These are phyloP conservation scores for Groenewaldozyma salmanticensis DNA, from an alignment of 805 yeast species.

Conservation along the genomic window DNA sequence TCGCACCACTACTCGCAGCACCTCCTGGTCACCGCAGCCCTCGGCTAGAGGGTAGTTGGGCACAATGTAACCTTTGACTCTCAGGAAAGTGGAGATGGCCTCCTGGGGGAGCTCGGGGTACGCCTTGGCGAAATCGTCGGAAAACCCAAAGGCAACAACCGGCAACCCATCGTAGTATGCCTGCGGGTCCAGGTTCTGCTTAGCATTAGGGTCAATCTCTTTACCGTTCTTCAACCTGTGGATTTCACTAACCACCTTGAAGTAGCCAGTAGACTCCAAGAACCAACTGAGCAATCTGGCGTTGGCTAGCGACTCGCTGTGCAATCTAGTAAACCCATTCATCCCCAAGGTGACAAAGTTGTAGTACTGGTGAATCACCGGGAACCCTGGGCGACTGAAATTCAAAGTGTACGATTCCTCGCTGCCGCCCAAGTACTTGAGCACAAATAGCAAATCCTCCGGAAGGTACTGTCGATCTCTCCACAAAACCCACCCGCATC, in stretches of 20 bases:
- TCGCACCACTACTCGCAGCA: conserved; percentile 77
- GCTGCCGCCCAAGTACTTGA: conserved; percentile 78
- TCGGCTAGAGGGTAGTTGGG: conserved; percentile 82
- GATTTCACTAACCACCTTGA: conserved; percentile 65
- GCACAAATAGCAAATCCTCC: conserved; percentile 59
- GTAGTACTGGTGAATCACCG: conserved; percentile 80
- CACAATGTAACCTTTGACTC: conserved; percentile 77
- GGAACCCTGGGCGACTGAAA: conserved; percentile 89
- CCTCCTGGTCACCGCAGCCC: conserved; percentile 48
- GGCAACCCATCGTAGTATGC: conserved; percentile 71
- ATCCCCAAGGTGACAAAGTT: conserved; percentile 63
- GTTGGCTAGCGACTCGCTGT: conserved; percentile 53
- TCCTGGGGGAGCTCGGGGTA: conserved; percentile 82
- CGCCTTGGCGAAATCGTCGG: conserved; percentile 42
- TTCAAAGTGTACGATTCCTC: conserved; percentile 82
- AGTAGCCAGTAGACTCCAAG: conserved; percentile 56
- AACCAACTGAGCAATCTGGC: conserved; percentile 57
- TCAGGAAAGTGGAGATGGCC: conserved; percentile 57
- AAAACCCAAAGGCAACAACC: conserved; percentile 76
- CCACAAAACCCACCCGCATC: conserved; percentile 90
- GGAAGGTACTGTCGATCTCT: conserved; percentile 57
- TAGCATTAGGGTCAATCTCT: no score
- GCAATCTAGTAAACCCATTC: conserved; percentile 59
- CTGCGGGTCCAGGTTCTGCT: no score
- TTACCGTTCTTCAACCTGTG: conserved; percentile 51